Base-by-base conservation (phyloP, 2,329 filamentous ascomycete species). In the Incumbomyces delicatus region DNA sequence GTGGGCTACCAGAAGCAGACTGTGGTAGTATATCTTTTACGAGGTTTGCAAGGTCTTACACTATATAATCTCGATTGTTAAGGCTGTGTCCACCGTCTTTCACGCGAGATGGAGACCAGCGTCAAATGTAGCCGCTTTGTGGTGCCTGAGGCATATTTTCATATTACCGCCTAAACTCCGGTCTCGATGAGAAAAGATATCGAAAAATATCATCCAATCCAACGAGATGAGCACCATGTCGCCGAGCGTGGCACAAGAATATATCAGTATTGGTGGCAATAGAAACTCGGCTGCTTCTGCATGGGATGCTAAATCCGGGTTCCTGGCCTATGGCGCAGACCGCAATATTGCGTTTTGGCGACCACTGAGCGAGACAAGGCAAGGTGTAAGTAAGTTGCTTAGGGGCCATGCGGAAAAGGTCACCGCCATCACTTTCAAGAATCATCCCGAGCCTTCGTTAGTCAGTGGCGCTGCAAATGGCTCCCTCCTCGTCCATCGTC, bases 311-410 rank as follows among this genome's bases (percentile, higher is more conserved):
- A 68, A 75, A 53, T 70, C 71, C 16, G 85, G 84, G 8, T 63
- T 88, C 37, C 72, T 98, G 45, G 92, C 88, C 27, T 98, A 87
- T 68, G 92, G 92, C 29, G 83, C 89, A 7, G 87, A 94, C 65
- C 81, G 82, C 57, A 92, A 92, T 66, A 76, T 98, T 57, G 90
- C 88, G 36, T 62, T 96, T 34, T 98, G 92, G 92, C 73, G 80
- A 61, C 88, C 53, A 17, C 34, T 57, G 66, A 69, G 74, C 48
- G 53, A 60, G 27, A 56, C 62, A 22, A 57, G 69, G 18, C 61
- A 58, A 14, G 89, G 90, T 5, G 72, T 95, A 11, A 73, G 72
- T 42, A 64, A 66, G 1, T 71, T 95, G 1, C 70, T 96, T 30
- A 74, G 74, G 31, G 87, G 87, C 1, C 92, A 98, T 61, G 79